Base-by-base conservation (phyloP, 192 early-diverging fungal species). In the Backusella australiensis region DNA sequence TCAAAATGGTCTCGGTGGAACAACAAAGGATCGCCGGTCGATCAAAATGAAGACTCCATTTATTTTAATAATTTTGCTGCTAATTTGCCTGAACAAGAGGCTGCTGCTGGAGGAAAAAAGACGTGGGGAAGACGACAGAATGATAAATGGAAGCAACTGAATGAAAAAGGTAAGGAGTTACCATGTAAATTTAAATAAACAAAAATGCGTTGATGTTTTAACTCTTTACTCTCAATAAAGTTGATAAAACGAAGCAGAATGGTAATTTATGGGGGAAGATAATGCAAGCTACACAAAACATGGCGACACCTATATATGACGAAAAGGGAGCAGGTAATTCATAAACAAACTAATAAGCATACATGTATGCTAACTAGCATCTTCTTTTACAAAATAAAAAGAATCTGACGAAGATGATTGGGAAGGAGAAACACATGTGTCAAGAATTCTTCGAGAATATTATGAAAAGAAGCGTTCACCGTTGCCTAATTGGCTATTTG, bases 351-450 rank as follows among this genome's bases (percentile, higher is more conserved):
- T 11, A 21, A 41, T 32, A 19, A 42, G 0, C 36, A 0, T 26
- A 7, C 23, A 42, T 67, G 21, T 21, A 53, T 29, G 23, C 5
- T 73, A 15, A 67, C 34, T n/a, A 44, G 21, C 23, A 67, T 38
- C 39, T 41, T 29, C 11, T 71, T 21, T 34, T 35, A 35, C 19
- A 17, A n/a, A 69, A 69, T 21, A 41, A 67, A 67, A 52, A 90
- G 89, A 90, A 67, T 90, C 89, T 15, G 89, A 90, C 41, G 85
- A 86, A 67, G 84, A 83, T 19, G 89, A 85, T 59, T 77, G 80
- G 72, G 86, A 90, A 71, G 87, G 86, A 21, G 89, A 90, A 72
- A 74, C 86, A 4, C 87, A 89, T 78, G 85, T 90, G 23, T 78
- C 83, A 6, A 80, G 87, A 34, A 74, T 86, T 53, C 71, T 90